Evolutionary conservation across 495 filamentous ascomycete species (phyloP), one percentile per base, ranked within the genome.

Genomic region (Penicillium egyptiacum): DNA sequence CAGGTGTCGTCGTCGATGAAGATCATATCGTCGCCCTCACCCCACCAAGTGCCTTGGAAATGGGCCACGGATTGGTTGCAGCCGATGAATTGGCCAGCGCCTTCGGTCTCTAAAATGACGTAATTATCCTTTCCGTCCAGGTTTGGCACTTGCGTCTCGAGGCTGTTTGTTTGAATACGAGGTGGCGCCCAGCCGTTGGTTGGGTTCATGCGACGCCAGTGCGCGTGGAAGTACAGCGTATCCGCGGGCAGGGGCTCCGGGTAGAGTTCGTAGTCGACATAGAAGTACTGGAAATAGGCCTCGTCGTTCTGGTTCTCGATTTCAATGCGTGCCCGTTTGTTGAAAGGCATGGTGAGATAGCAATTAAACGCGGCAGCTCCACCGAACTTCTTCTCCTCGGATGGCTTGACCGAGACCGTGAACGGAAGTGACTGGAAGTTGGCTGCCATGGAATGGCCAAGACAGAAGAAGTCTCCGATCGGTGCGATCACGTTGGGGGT

Each of bases 1-100:
- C 63, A 66, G 42, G 60, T 62, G 45, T 66, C 63, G 37, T 66
- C 60, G 54, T 65, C 63, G 43, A 65, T 65, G 59, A 66, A 66
- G 50, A 66, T 66, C 63, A 66, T 66, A 47, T 66, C 63, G 45
- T 66, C 63, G 23, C 63, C 63, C 37, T 66, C 63, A 22, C 63
- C 63, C 63, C 63, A 66, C 63, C 63, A 66, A 9, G 63, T 62
- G 16, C 63, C 59, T 30, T 66, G 63, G 12, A 55, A 57, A 42
- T 66, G 63, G 14, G 22, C 19, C 19, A 66, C 63, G 28, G 63
- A 66, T 39, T 66, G 63, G 40, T 66, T 66, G 50, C 63, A 66
- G 41, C 63, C 63, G 20, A 66, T 60, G 37, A 57, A 66, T 6
- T 57, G 53, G 6, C 63, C 63, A 3, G 53, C 48, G 16, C 63